Conservation (phyloP, 257 asterid genomes). For the Euphrasia confusa region DNA sequence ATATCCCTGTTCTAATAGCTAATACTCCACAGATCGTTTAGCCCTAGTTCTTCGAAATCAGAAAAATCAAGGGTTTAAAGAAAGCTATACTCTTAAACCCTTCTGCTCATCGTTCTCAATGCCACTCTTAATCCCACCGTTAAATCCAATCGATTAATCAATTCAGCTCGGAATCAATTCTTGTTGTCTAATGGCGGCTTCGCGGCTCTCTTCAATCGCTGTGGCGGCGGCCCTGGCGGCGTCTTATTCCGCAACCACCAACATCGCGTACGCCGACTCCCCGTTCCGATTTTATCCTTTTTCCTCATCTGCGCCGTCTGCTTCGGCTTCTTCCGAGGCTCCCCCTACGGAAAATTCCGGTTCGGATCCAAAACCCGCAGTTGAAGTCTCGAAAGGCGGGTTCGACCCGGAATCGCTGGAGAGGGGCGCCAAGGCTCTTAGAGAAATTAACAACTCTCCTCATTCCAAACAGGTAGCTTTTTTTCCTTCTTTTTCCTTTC, state of each 20-base stretch:
- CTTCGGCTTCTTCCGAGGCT: conserved; percentile 31
- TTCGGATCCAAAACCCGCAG: conserved; percentile 44
- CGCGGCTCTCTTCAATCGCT: conserved; percentile 45
- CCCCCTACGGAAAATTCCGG: conserved; percentile 31
- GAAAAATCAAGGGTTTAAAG: conserved; percentile 30
- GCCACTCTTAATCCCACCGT: conserved; percentile 10
- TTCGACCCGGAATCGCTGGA: conserved; percentile 76
- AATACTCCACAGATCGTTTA: not conserved
- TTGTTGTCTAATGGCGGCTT: conserved; percentile 34
- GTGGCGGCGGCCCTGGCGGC: conserved; percentile 44
- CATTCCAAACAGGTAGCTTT: conserved; percentile 43
- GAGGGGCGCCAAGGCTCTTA: conserved; percentile 79
- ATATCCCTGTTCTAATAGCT: conserved; percentile 12
- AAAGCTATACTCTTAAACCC: conserved; percentile 26
- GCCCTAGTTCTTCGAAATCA: conserved; percentile 23
- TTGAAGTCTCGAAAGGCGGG: conserved; percentile 60
- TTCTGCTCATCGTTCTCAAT: conserved; percentile 4
- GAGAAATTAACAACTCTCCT: conserved; percentile 70
- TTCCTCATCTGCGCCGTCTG: conserved; percentile 41
- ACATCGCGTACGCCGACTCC: conserved; percentile 41
- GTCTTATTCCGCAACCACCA: conserved; percentile 34
- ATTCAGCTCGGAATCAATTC: not conserved
- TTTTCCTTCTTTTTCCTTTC: conserved; percentile 3
- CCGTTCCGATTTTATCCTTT: conserved; percentile 51
- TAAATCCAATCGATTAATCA: not conserved